These are phyloP conservation scores for Psidium guajava DNA, from an alignment of 345 rosid genomes.

Conservation along the genomic window DNA sequence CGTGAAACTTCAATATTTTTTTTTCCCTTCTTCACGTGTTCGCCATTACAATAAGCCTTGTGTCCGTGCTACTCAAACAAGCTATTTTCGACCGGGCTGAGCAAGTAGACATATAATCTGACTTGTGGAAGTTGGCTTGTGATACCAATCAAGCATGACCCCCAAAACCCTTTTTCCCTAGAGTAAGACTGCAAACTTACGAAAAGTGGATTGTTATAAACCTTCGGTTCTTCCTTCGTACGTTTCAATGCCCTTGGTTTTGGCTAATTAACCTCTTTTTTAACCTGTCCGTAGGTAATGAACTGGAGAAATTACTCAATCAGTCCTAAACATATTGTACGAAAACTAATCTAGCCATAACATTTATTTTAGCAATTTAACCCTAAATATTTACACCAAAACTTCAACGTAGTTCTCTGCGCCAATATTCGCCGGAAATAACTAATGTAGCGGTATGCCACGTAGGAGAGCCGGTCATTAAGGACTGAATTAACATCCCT, in stretches of 20 bases:
- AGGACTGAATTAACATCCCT: not conserved
- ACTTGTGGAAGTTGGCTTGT: not conserved
- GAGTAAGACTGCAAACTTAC: not conserved
- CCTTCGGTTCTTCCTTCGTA: not conserved
- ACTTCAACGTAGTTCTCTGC: not conserved
- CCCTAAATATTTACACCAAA: not conserved
- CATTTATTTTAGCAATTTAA: not conserved
- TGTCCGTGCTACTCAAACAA: not conserved
- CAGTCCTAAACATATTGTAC: not conserved
- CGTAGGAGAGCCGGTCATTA: too few species aligned
- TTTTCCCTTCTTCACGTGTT: too few species aligned
- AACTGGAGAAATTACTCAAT: not conserved
- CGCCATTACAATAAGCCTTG: not conserved
- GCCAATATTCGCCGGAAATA: not conserved
- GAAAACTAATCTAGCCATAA: not conserved
- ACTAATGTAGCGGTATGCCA: too few species aligned
- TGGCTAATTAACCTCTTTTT: not conserved
- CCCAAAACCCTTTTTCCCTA: not conserved
- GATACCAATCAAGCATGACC: not conserved
- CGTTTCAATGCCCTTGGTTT: not conserved
- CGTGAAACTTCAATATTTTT: too few species aligned
- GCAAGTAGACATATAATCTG: not conserved
- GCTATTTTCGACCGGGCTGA: not conserved
- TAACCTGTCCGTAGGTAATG: not conserved
- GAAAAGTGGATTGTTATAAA: not conserved